Evolutionary conservation across 805 yeast genomes (phyloP), one percentile per base, ranked within the genome.

Genomic region (Kregervanrija fluxuum): DNA sequence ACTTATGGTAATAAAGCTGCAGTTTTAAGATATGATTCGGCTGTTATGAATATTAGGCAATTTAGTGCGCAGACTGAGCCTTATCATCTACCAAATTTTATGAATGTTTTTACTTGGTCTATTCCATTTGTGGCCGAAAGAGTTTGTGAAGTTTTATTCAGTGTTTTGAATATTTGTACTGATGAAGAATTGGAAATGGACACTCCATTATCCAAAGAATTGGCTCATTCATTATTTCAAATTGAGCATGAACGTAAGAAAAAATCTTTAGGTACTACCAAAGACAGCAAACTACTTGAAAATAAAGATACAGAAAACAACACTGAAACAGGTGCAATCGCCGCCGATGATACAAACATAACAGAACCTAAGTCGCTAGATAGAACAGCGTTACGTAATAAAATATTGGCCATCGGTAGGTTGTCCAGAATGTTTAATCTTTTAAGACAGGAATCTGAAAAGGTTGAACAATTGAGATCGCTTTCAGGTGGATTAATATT

Each of bases 41-140:
- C 89, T 54, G 93, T 89, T 16, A 84, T 91, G 93, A 93, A 91
- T 64, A 91, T 91, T 46, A 77, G 97, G 46, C 98, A 91, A 66
- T 91, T 93, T 71, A 89, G 90, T 64, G 68, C 82, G 56, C 80
- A 89, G 30, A 95, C 96, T 5, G 98, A 91, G 65, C 99, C 99
- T 1, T 91, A 93, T 66, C 89, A 95, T 88, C 71, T 93, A 53
- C 98, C 98, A 8, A 89, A 89, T 62, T 87, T 90, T 56, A 88
- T 90, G 95, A 97, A 93, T 63, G 96, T 91, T 6, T 91, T 91
- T 64, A 84, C 95, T 10, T 93, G 98, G 98, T 86, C 96, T 2
- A 70, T 91, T 46, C 99, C 98, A 8, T 91, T 93, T 69, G 97
- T 93, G 17, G 98, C 97, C 15, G 96, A 91, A 62, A 87, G 93